Percentiles rank a stretch among this genome's conserved stretches.
These are phyloP conservation scores for Pseudogymnoascus sp. DNA, from an alignment of 2,329 filamentous ascomycete genomes.

Conservation along the genomic window DNA sequence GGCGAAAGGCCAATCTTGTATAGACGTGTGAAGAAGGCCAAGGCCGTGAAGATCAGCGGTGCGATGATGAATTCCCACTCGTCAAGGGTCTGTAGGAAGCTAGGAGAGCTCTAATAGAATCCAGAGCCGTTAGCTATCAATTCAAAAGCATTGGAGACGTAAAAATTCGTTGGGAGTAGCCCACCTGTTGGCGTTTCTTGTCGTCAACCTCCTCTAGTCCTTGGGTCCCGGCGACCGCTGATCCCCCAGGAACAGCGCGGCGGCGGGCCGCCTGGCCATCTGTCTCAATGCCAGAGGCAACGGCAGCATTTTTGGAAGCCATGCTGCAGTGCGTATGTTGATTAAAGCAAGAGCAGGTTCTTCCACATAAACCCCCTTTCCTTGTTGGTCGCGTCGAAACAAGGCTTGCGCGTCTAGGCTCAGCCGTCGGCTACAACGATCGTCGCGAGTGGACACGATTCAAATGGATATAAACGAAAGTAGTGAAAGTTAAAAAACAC, in stretches of 20 bases:
- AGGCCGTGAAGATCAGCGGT: constrained; percentile 51
- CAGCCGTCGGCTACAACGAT: neutral
- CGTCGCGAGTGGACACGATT: neutral
- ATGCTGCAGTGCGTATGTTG: constrained; percentile 18
- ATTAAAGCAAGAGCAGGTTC: neutral
- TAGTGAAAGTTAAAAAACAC: neutral
- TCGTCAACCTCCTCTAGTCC: constrained; percentile 41
- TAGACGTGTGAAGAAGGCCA: constrained; percentile 59
- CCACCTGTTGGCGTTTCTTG: constrained; percentile 54
- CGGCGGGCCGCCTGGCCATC: constrained; percentile 48
- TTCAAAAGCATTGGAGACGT: neutral
- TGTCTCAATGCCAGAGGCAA: constrained; percentile 52
- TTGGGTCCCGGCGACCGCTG: constrained; percentile 31
- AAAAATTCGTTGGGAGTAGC: constrained; percentile 9
- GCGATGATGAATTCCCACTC: constrained; percentile 57
- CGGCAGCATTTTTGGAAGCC: constrained; percentile 41
- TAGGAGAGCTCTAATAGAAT: constrained; percentile 38
- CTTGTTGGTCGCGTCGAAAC: neutral
- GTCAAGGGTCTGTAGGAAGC: constrained; percentile 54
- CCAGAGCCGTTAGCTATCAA: constrained; percentile 22
- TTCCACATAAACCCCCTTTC: constrained; percentile 2
- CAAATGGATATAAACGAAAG: constrained; percentile 5
- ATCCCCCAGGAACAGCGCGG: constrained; percentile 42
- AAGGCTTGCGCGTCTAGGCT: constrained; percentile 5
- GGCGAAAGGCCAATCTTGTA: constrained; percentile 65